These are phyloP conservation scores for Thermoascus crustaceus DNA, from an alignment of 2,329 filamentous ascomycete genomes.

Conservation along the genomic window DNA sequence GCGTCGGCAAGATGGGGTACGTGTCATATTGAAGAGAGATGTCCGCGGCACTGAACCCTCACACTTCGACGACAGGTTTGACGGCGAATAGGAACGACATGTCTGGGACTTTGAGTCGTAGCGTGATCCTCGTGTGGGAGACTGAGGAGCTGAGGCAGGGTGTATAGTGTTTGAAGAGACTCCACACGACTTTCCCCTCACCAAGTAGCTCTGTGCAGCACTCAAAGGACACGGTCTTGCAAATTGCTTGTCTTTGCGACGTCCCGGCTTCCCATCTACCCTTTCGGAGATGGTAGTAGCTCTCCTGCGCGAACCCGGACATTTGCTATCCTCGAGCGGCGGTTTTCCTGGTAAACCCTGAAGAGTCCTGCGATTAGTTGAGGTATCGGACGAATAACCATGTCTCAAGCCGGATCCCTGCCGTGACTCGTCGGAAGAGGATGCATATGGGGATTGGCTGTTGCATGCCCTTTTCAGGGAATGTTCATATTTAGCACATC, in stretches of 20 bases:
- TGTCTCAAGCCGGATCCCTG: not conserved
- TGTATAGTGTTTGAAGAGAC: constrained; percentile 6
- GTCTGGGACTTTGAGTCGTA: too few species aligned
- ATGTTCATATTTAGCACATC: not conserved
- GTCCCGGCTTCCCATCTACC: constrained; percentile 26
- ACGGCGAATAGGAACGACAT: too few species aligned
- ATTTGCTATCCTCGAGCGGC: not conserved
- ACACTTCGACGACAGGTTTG: too few species aligned
- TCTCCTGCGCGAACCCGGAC: not conserved
- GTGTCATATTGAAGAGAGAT: too few species aligned
- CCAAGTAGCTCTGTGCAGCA: constrained; percentile 13
- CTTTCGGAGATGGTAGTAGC: constrained; percentile 22
- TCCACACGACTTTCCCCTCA: too few species aligned
- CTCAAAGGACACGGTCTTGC: not conserved
- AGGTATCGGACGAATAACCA: not conserved
- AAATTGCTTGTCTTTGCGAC: constrained; percentile 16
- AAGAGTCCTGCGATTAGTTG: not conserved
- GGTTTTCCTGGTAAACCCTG: not conserved
- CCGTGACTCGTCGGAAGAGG: not conserved
- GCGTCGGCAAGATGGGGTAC: too few species aligned
- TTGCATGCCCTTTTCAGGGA: not conserved
- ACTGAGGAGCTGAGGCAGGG: constrained; percentile 5
- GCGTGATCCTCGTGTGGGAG: too few species aligned
- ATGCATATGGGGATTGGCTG: not conserved
- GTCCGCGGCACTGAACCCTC: too few species aligned